Percentiles rank a stretch among this genome's conserved stretches.
These are phyloP conservation scores for Hibiscus tridactylites DNA, from an alignment of 345 rosid species.

Conservation along the genomic window DNA sequence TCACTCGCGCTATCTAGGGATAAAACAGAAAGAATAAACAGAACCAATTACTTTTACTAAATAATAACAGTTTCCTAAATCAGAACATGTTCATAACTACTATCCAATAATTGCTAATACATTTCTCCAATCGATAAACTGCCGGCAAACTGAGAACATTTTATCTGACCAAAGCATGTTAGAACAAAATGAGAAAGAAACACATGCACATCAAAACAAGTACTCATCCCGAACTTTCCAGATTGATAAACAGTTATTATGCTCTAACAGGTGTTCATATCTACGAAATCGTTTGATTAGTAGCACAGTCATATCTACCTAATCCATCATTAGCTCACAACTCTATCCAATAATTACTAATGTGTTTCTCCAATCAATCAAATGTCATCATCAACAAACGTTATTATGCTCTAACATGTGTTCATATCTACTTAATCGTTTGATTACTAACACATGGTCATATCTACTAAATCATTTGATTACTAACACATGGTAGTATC, in stretches of 20 bases:
- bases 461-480: background rate
- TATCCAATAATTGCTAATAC: background rate
- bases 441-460: background rate
- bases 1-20: background rate
- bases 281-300: background rate
- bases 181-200: background rate
- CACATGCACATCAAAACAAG: background rate
- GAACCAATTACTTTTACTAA: background rate
- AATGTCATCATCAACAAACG: background rate
- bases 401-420: background rate
- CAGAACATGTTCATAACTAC: background rate
- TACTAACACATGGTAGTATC: background rate
- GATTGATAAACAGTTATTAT: background rate
- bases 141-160: background rate
- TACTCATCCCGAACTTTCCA: background rate
- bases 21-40: background rate
- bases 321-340: background rate
- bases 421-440: background rate
- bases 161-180: background rate
- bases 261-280: background rate
- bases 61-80: background rate
- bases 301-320: background rate
- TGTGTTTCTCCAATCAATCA: background rate
- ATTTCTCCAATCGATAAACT: background rate
- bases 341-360: background rate